Evolutionary conservation across 2,329 filamentous ascomycete genomes (phyloP).

Genomic region (Pseudogymnoascus sp.): DNA sequence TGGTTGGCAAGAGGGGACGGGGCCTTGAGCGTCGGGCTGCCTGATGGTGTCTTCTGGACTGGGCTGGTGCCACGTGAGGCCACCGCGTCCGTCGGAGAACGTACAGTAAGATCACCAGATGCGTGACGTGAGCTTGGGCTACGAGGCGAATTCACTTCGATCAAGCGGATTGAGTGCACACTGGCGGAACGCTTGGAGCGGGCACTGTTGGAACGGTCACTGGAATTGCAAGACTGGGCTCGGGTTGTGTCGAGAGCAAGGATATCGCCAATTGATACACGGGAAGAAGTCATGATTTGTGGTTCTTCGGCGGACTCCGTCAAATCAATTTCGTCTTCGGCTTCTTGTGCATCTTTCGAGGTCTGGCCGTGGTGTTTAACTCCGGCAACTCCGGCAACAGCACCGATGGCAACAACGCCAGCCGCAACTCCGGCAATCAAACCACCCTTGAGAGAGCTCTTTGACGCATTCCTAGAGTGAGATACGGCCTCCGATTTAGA

Average conservation of each 20-base stretch:
- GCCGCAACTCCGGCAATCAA: constrained; percentile 14
- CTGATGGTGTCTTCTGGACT: not conserved
- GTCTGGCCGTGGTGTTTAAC: constrained; percentile 18
- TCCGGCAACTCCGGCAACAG: constrained; percentile 16
- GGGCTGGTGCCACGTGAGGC: not conserved
- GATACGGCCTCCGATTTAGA: not conserved
- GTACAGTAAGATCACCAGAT: not conserved
- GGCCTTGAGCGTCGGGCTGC: not conserved
- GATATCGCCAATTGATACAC: constrained; percentile 24
- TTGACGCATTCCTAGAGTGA: not conserved
- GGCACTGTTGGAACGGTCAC: constrained; percentile 20
- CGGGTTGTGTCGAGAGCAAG: constrained; percentile 17
- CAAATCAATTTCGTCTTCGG: constrained; percentile 15
- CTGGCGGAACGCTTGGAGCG: constrained; percentile 19
- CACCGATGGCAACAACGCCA: constrained; percentile 16
- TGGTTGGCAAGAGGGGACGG: not conserved
- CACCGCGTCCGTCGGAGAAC: not conserved
- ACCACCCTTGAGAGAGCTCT: constrained; percentile 2
- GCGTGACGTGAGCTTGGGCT: constrained; percentile 14
- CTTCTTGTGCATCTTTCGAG: constrained; percentile 12
- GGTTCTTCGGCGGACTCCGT: constrained; percentile 26
- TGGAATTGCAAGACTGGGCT: constrained; percentile 9
- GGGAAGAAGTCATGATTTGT: constrained; percentile 28
- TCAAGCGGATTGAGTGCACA: constrained; percentile 26
- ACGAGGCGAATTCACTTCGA: constrained; percentile 23